Base-by-base conservation (phyloP, 139 green algal genomes). In the Closterium sp. region DNA sequence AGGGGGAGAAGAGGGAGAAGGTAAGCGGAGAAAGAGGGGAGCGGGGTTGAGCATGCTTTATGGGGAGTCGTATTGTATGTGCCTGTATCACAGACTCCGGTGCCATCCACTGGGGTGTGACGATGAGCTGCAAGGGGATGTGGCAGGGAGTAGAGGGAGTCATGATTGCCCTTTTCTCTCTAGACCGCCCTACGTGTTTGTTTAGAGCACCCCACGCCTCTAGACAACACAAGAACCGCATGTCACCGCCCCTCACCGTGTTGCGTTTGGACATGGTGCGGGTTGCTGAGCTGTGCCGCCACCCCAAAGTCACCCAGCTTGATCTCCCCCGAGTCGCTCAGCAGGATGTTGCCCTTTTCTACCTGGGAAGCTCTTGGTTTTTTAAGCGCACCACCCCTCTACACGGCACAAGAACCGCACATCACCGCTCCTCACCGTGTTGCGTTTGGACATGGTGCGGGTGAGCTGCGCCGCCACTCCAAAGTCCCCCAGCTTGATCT, bases 291-390 rank as follows among this genome's bases (percentile, higher is more conserved):
- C 94, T 97, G 96, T 27, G 96, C 97, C n/a, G 92, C 84, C 22
- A 94, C 95, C 27, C 95, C 95, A 84, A 96, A 96, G 86, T 96
- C 28, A 92, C 89, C 93, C 50, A 96, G 91, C 89, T 96, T 96
- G 21, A 99, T 97, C 2, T 95, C 95, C 2, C 96, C 97, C 11
- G 93, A 93, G 13, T 95, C 90, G 0, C 95, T 97, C 32, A 99
- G 93, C 89, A 99, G 96, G 1, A 99, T 93, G 95, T 99, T 99
- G 73, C 97, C 97, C 0, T n/a, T n/a, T n/a, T n/a, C n/a, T n/a
- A n/a, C n/a, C n/a, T n/a, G n/a, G n/a, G n/a, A n/a, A n/a, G n/a
- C 96, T 95, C 95, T 99, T 99, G 92, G 99, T 96, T 94, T 99
- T 98, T 9, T 98, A 94, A 99, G 98, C n/a, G 99, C 97, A 79